Evolutionary conservation across 768 basidiomycete species (phyloP).

Genomic region (Mycena venus): DNA sequence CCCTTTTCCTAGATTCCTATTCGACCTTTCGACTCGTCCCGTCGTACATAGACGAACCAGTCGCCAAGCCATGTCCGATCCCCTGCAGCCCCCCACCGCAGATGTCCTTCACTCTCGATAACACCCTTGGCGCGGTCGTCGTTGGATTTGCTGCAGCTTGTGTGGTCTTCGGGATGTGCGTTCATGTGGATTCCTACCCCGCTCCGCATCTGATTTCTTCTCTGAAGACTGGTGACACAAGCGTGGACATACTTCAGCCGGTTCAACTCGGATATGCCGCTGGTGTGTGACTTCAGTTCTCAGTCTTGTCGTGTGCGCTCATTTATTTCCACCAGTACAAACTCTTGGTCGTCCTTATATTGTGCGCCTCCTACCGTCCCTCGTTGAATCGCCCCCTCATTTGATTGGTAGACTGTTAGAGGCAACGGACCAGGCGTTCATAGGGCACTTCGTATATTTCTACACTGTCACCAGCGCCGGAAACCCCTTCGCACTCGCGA

Average conservation of each 20-base stretch:
- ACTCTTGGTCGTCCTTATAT: slow-evolving; percentile 45
- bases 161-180: slow-evolving; percentile 62
- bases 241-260: slow-evolving; percentile 66
- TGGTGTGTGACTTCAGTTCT: background rate
- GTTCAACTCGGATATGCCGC: slow-evolving; percentile 61
- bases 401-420: slow-evolving; percentile 62
- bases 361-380: slow-evolving; percentile 41
- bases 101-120: slow-evolving; percentile 46
- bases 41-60: too few species aligned
- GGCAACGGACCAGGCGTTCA: slow-evolving; percentile 67
- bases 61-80: too few species aligned
- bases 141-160: slow-evolving; percentile 70
- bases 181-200: background rate
- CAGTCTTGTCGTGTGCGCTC: background rate
- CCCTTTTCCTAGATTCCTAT: too few species aligned
- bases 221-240: slow-evolving; percentile 57
- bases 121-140: slow-evolving; percentile 73
- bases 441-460: slow-evolving; percentile 68
- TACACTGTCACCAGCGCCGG: slow-evolving; percentile 64
- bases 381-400: background rate
- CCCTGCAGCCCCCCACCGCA: background rate
- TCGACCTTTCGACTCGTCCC: too few species aligned
- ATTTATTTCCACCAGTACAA: slow-evolving; percentile 11
- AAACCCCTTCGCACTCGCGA: slow-evolving; percentile 49
- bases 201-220: background rate